Evolutionary conservation across 2,329 filamentous ascomycete genomes (phyloP), one percentile per base, ranked within the genome.

Genomic region (Microdochium bolleyi): DNA sequence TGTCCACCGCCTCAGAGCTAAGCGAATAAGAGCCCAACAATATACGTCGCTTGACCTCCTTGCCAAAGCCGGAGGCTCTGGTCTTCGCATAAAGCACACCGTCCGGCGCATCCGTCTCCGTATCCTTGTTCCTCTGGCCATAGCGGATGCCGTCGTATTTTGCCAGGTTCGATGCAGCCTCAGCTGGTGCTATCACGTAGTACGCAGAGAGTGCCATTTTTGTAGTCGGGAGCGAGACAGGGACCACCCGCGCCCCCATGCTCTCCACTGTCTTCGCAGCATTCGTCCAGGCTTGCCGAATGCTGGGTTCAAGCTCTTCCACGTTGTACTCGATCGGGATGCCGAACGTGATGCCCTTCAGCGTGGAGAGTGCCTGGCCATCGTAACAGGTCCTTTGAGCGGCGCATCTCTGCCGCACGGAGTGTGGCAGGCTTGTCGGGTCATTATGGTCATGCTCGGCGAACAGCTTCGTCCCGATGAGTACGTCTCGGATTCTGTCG

Each of bases 71-170:
- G 32, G 75, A 69, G 14, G 85, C 87, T 53, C 94, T 82, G 0
- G 88, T 90, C 41, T 78, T 75, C 0, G 91, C 83, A 67, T 94
- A 97, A 1, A 95, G 74, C 1, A 84, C 79, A n/a, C 80, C 77
- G 9, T 78, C 77, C 11, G 73, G 75, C 5, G 78, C 82, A 54
- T 84, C 76, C 49, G 75, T 77, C 3, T 55, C 54, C 3, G 57
- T 59, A n/a, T 71, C 67, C 1, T 67, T 63, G 4, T 71, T 72
- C 27, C 83, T 78, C 21, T 75, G 76, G 1, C 94, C 94, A 69
- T 95, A 99, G 11, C 94, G 87, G n/a, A 97, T 83, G 21, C 94
- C 94, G 62, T 99, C 95, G 67, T 96, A 99, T 67, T 95, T 96
- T 53, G 94, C 89, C 2, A 99, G 81, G 62, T 99, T 99, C 16